A percentile compares a stretch with the other conserved stretches of the same genome.
Conservation (phyloP, 2,329 filamentous ascomycete genomes). For the Exutisphaerella laricina region DNA sequence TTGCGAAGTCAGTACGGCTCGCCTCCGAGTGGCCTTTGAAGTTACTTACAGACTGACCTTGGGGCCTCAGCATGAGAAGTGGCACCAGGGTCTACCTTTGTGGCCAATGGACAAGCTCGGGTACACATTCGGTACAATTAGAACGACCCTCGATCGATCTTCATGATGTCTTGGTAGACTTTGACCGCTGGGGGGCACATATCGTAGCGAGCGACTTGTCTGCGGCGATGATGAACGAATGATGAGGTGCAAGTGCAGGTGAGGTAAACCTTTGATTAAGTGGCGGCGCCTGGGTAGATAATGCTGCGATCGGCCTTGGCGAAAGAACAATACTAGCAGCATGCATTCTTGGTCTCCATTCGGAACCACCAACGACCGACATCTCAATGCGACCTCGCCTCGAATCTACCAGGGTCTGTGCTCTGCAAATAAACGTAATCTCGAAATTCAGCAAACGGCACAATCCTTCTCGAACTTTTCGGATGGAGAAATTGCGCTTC, state of each 20-base stretch:
- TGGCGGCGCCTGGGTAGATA: constrained; percentile 13
- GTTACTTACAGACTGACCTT: too few relatives aligned
- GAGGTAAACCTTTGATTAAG: background rate
- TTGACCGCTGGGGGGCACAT: constrained; percentile 30
- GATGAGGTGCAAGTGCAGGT: constrained; percentile 2
- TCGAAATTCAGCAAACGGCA: background rate
- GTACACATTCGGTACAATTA: too few relatives aligned
- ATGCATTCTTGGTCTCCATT: constrained; percentile 24
- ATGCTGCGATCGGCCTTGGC: constrained; percentile 13
- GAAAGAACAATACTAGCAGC: constrained; percentile 31
- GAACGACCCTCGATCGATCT: constrained; percentile 24
- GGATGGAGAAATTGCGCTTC: constrained; percentile 8
- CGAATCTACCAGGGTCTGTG: constrained; percentile 17
- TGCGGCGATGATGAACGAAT: constrained; percentile 1
- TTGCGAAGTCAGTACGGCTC: too few relatives aligned
- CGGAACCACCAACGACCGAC: constrained; percentile 8
- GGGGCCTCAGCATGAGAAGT: too few relatives aligned
- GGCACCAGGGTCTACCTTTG: too few relatives aligned
- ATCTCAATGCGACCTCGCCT: constrained; percentile 15
- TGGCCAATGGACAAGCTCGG: too few relatives aligned
- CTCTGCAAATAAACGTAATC: constrained; percentile 1
- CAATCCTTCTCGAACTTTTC: background rate
- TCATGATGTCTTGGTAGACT: constrained; percentile 26
- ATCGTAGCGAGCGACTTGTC: constrained; percentile 3
- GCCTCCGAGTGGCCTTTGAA: too few relatives aligned